A percentile compares a stretch with the other conserved stretches of the same genome.
These are phyloP conservation scores for Tolypocladium pustulatum DNA, from an alignment of 2,329 filamentous ascomycete genomes.

Conservation along the genomic window DNA sequence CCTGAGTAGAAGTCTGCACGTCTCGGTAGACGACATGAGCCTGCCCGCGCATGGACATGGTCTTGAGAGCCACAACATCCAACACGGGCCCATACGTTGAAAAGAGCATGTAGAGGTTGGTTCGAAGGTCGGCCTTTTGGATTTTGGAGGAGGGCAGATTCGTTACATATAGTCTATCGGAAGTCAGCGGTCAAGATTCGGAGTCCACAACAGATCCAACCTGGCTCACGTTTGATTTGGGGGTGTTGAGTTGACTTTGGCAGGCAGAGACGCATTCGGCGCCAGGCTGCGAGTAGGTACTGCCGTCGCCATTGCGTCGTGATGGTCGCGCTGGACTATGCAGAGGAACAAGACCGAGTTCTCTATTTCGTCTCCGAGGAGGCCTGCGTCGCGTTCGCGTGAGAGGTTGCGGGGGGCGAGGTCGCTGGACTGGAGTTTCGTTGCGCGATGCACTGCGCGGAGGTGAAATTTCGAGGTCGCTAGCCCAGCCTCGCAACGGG, in stretches of 20 bases:
- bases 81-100: slow-evolving; percentile 88
- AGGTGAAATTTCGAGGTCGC: neutral
- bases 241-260: slow-evolving; percentile 44
- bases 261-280: slow-evolving; percentile 30
- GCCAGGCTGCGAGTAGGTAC: slow-evolving; percentile 28
- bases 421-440: neutral
- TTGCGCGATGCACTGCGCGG: neutral
- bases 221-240: slow-evolving; percentile 65
- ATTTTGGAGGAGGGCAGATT: slow-evolving; percentile 83
- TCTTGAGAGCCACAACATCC: slow-evolving; percentile 84
- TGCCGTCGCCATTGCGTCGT: slow-evolving; percentile 22
- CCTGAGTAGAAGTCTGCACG: slow-evolving; percentile 82
- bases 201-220: slow-evolving; percentile 2
- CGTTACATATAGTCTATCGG: slow-evolving; percentile 69
- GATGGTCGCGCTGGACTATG: neutral
- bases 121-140: slow-evolving; percentile 77
- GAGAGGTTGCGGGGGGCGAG: neutral
- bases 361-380: neutral
- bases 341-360: neutral
- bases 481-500: neutral
- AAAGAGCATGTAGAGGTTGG: slow-evolving; percentile 85
- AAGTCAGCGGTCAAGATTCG: slow-evolving; percentile 1
- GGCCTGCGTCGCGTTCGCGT: neutral
- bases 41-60: slow-evolving; percentile 87
- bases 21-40: slow-evolving; percentile 89